These are phyloP conservation scores for Flaveria robusta DNA, from an alignment of 129 eudicot genomes.

Conservation along the genomic window DNA sequence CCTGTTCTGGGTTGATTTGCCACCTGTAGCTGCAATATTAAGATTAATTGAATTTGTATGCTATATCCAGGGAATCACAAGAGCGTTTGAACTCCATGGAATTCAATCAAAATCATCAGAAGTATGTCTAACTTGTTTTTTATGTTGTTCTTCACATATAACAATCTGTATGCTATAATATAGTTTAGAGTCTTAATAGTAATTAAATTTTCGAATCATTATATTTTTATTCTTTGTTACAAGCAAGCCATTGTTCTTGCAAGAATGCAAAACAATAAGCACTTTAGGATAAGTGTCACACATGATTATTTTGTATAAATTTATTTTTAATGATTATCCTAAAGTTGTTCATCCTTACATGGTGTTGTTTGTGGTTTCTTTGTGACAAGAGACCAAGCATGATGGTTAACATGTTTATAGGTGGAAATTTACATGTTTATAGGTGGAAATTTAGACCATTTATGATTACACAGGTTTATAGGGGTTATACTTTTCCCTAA, in stretches of 20 bases:
- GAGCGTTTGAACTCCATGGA: conserved; percentile 49
- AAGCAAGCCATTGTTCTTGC: background rate
- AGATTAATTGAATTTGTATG: background rate
- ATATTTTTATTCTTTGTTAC: conserved; percentile 17
- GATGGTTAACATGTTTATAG: conserved; percentile 7
- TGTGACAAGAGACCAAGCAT: conserved; percentile 12
- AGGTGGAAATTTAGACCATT: background rate
- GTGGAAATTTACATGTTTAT: background rate
- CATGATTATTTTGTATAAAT: background rate
- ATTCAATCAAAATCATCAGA: conserved; percentile 43
- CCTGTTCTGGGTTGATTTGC: background rate
- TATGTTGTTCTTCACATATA: conserved; percentile 21
- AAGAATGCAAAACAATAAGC: background rate
- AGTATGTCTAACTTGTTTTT: conserved; percentile 44
- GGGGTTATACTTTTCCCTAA: background rate
- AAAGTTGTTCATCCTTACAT: background rate
- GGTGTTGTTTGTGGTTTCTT: conserved; percentile 7
- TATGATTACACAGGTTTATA: background rate
- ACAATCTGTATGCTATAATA: conserved; percentile 17
- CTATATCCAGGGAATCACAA: conserved; percentile 53
- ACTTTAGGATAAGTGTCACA: conserved; percentile 1
- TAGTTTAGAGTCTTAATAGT: background rate
- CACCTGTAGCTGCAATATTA: background rate
- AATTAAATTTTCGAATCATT: background rate
- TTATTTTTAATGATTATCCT: background rate